A percentile compares a stretch with the other conserved stretches of the same genome.
These are phyloP conservation scores for Sugiyamaella chiloensis DNA, from an alignment of 805 yeast species.

Conservation along the genomic window DNA sequence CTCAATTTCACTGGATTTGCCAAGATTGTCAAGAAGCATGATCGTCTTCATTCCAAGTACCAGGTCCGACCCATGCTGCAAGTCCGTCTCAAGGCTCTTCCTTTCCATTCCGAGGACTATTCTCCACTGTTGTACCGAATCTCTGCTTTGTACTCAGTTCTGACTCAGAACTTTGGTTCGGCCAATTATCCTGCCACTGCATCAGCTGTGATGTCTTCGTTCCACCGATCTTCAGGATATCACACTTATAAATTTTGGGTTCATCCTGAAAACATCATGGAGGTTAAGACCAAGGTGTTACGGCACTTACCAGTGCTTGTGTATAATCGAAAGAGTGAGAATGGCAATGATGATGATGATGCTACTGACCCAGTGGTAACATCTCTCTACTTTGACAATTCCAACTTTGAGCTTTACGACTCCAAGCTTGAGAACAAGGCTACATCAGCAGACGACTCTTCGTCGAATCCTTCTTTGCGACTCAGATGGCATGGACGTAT, in stretches of 20 bases:
- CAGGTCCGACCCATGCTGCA: constrained; percentile 88
- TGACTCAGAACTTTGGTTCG: constrained; percentile 65
- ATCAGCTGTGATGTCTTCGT: constrained; percentile 32
- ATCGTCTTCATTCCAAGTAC: constrained; percentile 79
- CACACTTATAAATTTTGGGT: constrained; percentile 87
- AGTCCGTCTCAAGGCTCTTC: constrained; percentile 81
- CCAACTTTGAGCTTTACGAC: constrained; percentile 79
- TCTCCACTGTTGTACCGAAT: constrained; percentile 80
- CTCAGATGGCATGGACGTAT: constrained; percentile 90
- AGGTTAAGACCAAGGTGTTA: constrained; percentile 90
- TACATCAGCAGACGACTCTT: not conserved
- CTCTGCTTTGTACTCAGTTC: constrained; percentile 73
- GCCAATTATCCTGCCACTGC: constrained; percentile 36
- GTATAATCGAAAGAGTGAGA: constrained; percentile 48
- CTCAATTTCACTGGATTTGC: constrained; percentile 91
- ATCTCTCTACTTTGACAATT: constrained; percentile 83
- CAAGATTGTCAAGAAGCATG: constrained; percentile 94
- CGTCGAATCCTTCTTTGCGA: constrained; percentile 64
- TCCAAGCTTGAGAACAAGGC: constrained; percentile 62
- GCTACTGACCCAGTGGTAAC: constrained; percentile 76
- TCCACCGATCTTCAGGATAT: constrained; percentile 37
- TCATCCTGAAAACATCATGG: constrained; percentile 96
- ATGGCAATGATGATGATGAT: constrained; percentile 41
- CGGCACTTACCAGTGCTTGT: constrained; percentile 91
- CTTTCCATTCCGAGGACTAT: constrained; percentile 92